Base-by-base conservation (phyloP, 768 basidiomycete genomes). In the Mrakia gelida region DNA sequence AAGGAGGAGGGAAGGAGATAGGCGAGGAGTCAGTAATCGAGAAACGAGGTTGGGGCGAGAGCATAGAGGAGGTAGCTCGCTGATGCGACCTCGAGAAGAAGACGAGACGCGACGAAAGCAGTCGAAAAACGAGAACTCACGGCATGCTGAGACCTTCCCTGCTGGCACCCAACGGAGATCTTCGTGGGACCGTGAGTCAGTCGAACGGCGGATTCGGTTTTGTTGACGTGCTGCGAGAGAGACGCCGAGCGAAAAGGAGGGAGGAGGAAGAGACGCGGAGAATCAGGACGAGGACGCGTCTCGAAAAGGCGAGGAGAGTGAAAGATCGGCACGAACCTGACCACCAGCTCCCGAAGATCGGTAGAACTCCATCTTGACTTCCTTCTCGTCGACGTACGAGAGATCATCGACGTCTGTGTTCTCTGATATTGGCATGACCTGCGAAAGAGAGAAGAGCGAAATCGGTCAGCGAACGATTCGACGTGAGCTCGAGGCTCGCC, bases 81-180 rank as follows among this genome's bases (percentile, higher is more conserved):
- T 45, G 18, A 4, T 11, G 28, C 8, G 62, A 63, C 62, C n/a
- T 63, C 62, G 62, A 34, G 62, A 63, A 63, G 62, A 38, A 59
- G 49, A 28, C 63, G 75, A 73, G 38, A 61, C 34, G n/a, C n/a
- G 72, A 70, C 38, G 30, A 16, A 26, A 8, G 28, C 32, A 26
- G 16, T 11, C 11, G 38, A 73, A 59, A 59, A 49, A 28, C 23
- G 7, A 2, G 32, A 32, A 80, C 86, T 16, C 77, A 94, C 94
- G 86, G 93, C 92, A 84, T 98, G 96, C 82, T 99, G 97, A 83
- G 92, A 93, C 9, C 97, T 89, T 81, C 95, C 94, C 82, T 99
- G 95, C 86, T 99, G 97, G 93, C 98, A 98, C 11, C 94, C 95
- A 13, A 98, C 96, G 0, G 91, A 92, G 75, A 98, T 91, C 0